Evolutionary conservation across 768 basidiomycete genomes (phyloP), one percentile per base, ranked within the genome.

Genomic region (Tulasnella sp.): DNA sequence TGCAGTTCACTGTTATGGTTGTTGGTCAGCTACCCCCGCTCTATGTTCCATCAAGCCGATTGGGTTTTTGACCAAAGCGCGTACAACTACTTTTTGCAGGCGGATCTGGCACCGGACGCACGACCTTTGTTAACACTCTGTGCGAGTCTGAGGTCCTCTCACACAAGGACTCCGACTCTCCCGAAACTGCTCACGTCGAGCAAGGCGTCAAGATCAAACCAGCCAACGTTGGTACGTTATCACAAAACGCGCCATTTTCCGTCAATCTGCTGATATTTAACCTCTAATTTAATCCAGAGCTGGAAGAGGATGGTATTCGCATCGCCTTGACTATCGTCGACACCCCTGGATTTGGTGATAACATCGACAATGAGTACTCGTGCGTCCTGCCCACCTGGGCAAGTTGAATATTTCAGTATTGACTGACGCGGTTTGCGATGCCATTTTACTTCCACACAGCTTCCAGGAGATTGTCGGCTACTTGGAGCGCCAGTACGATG

Each of bases 291-390:
- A 7, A 1, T 55, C 17, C 69, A 94, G 96, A 99, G 73, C 83
- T 99, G 63, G 96, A 98, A 67, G 95, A 98, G 72, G 96, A 99
- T 66, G 96, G 96, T 45, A 90, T 98, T 63, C 87, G 96, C 67
- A 96, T 99, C 70, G 92, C 94, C 7, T 78, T 99, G 66, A 98
- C 96, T 44, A 91, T 99, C 63, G 94, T 99, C 27, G 96, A 99
- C 71, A 99, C 96, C 0, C 96, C 96, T 58, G 96, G 96, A 47
- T 99, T 99, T 67, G 96, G 95, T 41, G 93, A 97, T 73, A 94
- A 93, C 69, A 95, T 99, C 69, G 93, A 99, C 78, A 98, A 98
- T 68, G 94, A 97, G 73, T 91, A 91, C 70, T 86, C 90, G 95
- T 96, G 73, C 50, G 63, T 58, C 59, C 10, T n/a, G 29, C 41